Evolutionary conservation across 2,329 filamentous ascomycete genomes (phyloP).

Genomic region (Lecanicillium sp.): DNA sequence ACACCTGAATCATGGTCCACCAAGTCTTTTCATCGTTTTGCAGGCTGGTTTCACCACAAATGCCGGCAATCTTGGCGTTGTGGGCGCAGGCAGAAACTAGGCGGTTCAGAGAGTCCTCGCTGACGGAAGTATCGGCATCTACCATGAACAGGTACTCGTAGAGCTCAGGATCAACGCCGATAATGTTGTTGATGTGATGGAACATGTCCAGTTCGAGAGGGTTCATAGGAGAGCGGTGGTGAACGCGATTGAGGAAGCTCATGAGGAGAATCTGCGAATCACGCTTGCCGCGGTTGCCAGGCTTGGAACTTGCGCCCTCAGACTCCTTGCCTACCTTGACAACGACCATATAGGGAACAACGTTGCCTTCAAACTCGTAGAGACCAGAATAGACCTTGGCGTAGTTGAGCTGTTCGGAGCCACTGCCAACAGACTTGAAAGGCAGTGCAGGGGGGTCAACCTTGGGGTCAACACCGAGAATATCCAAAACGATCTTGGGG

Average conservation of each 20-base stretch:
- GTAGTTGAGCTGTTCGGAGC: constrained; percentile 91
- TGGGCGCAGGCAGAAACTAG: constrained; percentile 89
- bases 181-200: constrained; percentile 98
- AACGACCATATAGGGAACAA: constrained; percentile 91
- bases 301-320: constrained; percentile 83
- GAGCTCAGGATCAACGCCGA: constrained; percentile 92
- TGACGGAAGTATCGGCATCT: constrained; percentile 92
- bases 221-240: constrained; percentile 89
- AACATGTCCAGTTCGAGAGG: constrained; percentile 97
- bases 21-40: constrained; percentile 92
- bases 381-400: constrained; percentile 97
- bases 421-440: constrained; percentile 86
- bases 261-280: constrained; percentile 94
- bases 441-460: constrained; percentile 89
- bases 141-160: constrained; percentile 98
- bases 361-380: constrained; percentile 95
- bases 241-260: constrained; percentile 96
- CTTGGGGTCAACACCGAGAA: constrained; percentile 94
- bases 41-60: constrained; percentile 92
- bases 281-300: constrained; percentile 96
- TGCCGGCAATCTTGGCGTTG: constrained; percentile 92
- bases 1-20: constrained; percentile 99
- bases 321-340: constrained; percentile 98
- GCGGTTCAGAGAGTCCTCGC: constrained; percentile 85
- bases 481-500: constrained; percentile 94